Percentiles rank a stretch among this genome's conserved stretches.
phyloP scores from a whole-genome alignment of 257 asterid genomes.

The Scutellaria barbata region DNA sequence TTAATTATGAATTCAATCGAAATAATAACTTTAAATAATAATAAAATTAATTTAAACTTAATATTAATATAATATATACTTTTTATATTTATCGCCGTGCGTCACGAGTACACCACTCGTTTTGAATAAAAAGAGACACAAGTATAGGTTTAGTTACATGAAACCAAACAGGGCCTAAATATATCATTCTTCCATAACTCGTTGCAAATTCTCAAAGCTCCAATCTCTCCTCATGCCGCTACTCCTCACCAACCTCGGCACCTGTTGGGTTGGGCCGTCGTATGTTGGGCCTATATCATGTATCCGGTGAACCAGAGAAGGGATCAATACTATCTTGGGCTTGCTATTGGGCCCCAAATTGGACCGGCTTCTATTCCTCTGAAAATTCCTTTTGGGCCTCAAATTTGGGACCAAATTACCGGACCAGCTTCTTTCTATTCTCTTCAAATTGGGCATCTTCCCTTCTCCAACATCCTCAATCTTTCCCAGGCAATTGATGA shows the following conservation, averaged over 20 bases:
- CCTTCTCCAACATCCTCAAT: not conserved
- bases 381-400: conserved; percentile 2
- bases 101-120: no score
- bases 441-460: not conserved
- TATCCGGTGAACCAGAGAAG: conserved; percentile 7
- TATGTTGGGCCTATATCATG: not conserved
- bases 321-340: not conserved
- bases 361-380: conserved; percentile 24
- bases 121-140: not conserved
- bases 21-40: no score
- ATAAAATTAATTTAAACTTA: no score
- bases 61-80: no score
- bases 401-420: not conserved
- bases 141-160: not conserved
- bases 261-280: not conserved
- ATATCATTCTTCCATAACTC: conserved; percentile 9
- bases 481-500: conserved; percentile 16
- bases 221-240: conserved; percentile 38
- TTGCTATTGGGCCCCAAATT: not conserved
- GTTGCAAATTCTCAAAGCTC: conserved; percentile 34
- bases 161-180: not conserved
- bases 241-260: conserved; percentile 24
- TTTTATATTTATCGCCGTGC: no score
- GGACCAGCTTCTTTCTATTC: conserved; percentile 26
- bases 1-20: no score